These are phyloP conservation scores for Coniochaeta sp. DNA, from an alignment of 2,329 filamentous ascomycete genomes.

Conservation along the genomic window DNA sequence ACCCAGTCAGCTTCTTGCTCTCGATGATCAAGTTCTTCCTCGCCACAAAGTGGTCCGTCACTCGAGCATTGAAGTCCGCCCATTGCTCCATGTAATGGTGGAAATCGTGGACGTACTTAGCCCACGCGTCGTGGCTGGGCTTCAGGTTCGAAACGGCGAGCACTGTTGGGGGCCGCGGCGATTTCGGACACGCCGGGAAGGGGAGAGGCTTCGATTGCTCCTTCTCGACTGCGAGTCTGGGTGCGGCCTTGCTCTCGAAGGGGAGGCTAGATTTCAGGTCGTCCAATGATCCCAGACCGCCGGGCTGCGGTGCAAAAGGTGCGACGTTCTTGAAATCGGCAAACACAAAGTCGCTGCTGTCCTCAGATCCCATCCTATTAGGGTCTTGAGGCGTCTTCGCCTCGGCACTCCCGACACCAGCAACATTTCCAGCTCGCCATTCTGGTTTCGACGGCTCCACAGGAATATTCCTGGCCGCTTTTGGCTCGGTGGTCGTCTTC, in stretches of 20 bases:
- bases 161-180: slow-evolving; percentile 38
- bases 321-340: slow-evolving; percentile 48
- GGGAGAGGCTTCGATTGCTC: slow-evolving; percentile 21
- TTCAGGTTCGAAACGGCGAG: slow-evolving; percentile 34
- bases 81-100: slow-evolving; percentile 45
- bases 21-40: slow-evolving; percentile 36
- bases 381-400: slow-evolving; percentile 14
- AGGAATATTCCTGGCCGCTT: slow-evolving; percentile 42
- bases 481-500: slow-evolving; percentile 14
- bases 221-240: slow-evolving; percentile 24
- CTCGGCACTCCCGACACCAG: slow-evolving; percentile 14
- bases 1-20: slow-evolving; percentile 32
- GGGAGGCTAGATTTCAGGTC: slow-evolving; percentile 51
- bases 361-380: slow-evolving; percentile 42
- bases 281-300: slow-evolving; percentile 44
- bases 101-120: slow-evolving; percentile 45
- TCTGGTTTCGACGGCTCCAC: slow-evolving; percentile 53
- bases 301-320: slow-evolving; percentile 38
- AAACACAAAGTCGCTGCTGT: slow-evolving; percentile 45
- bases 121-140: slow-evolving; percentile 35
- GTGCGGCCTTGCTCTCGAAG: slow-evolving; percentile 44
- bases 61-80: slow-evolving; percentile 40
- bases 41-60: slow-evolving; percentile 48
- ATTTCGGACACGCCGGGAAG: slow-evolving; percentile 40
- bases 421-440: slow-evolving; percentile 46